These are phyloP conservation scores for Pelargonium fulgidum DNA, from an alignment of 441 rosid species.

Conservation along the genomic window DNA sequence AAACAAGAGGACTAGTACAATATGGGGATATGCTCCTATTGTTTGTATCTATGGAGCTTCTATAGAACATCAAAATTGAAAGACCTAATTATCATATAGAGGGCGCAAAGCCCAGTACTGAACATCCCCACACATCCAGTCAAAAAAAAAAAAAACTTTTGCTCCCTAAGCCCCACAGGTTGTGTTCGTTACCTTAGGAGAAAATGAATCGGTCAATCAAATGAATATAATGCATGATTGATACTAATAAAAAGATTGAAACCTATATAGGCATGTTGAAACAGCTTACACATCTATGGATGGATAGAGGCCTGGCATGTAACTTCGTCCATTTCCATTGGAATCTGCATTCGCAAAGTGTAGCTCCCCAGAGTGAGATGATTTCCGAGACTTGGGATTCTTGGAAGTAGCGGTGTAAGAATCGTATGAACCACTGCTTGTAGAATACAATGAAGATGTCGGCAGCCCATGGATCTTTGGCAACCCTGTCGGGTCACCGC, in stretches of 20 bases:
- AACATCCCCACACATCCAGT: no score
- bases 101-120: no score
- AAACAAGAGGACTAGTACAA: no score
- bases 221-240: not conserved
- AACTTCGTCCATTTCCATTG: slow-evolving; percentile 44
- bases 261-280: no score
- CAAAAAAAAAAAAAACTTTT: no score
- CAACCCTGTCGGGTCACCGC: slow-evolving; percentile 65
- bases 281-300: slow-evolving; percentile 28
- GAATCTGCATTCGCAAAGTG: slow-evolving; percentile 41
- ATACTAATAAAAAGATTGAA: not conserved
- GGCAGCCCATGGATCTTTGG: slow-evolving; percentile 74
- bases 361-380: slow-evolving; percentile 62
- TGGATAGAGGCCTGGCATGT: slow-evolving; percentile 42
- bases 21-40: no score
- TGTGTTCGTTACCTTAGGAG: no score
- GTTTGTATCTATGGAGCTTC: no score
- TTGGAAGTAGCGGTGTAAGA: slow-evolving; percentile 46
- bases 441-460: slow-evolving; percentile 53
- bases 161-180: no score
- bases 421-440: slow-evolving; percentile 46
- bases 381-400: slow-evolving; percentile 45
- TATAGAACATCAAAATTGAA: no score
- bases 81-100: no score
- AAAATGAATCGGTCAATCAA: not conserved